A percentile compares a stretch with the other conserved stretches of the same genome.
phyloP scores from a whole-genome alignment of 257 asterid species.

The Thymus quinquecostatus region DNA sequence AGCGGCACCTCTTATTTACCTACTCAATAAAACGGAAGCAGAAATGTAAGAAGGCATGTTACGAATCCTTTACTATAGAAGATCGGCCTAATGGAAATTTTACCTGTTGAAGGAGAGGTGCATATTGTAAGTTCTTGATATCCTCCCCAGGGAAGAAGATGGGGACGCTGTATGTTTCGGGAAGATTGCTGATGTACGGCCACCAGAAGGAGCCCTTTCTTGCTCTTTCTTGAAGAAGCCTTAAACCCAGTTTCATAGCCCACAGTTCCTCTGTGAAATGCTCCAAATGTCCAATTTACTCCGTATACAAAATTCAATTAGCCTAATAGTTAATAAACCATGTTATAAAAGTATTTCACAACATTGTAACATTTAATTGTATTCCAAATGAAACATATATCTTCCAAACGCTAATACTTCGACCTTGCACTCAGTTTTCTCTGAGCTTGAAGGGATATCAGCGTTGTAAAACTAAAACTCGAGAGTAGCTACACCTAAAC shows the following conservation, averaged over 20 bases:
- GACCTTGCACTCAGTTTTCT: neutral
- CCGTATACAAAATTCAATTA: constrained; percentile 67
- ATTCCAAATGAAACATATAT: neutral
- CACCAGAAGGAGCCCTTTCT: constrained; percentile 90
- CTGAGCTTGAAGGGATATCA: neutral
- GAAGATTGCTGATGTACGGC: constrained; percentile 95
- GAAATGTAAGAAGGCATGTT: constrained; percentile 14
- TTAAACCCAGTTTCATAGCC: constrained; percentile 94
- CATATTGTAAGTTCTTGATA: constrained; percentile 89
- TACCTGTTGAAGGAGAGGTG: constrained; percentile 98
- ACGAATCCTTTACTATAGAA: too few species aligned
- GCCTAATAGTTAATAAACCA: constrained; percentile 60
- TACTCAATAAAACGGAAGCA: constrained; percentile 29
- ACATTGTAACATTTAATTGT: constrained; percentile 13
- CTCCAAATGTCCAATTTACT: constrained; percentile 88
- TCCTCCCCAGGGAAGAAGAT: constrained; percentile 97
- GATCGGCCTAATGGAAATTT: neutral
- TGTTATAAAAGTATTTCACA: constrained; percentile 46
- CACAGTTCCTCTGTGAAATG: constrained; percentile 98
- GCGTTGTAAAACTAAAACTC: neutral
- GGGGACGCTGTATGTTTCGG: constrained; percentile 74
- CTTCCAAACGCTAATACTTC: neutral
- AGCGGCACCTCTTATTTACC: constrained; percentile 96
- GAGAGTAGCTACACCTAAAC: neutral
- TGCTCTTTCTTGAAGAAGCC: constrained; percentile 91